These are phyloP conservation scores for Candida arabinofermentans DNA, from an alignment of 805 yeast genomes.

Conservation along the genomic window DNA sequence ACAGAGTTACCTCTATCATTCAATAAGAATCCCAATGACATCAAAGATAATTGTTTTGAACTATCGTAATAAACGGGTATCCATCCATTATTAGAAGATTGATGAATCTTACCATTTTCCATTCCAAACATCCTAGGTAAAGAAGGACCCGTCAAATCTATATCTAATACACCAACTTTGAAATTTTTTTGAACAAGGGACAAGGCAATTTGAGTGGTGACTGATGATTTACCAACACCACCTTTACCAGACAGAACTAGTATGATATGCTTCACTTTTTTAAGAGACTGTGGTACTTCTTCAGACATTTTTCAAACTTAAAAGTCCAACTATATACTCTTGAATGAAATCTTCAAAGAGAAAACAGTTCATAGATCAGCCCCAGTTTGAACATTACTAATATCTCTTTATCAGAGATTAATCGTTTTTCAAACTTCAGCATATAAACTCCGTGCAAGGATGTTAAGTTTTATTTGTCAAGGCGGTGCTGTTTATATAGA, in stretches of 20 bases:
- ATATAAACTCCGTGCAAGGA: too few species aligned
- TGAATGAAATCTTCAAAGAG: too few species aligned
- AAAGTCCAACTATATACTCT: too few species aligned
- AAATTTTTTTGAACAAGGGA: conserved; percentile 64
- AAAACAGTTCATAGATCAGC: too few species aligned
- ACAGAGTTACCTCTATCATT: conserved; percentile 84
- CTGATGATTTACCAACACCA: conserved; percentile 96
- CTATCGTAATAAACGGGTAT: conserved; percentile 67
- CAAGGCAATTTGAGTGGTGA: conserved; percentile 92
- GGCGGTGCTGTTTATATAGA: too few species aligned
- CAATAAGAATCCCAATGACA: conserved; percentile 85
- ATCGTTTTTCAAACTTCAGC: too few species aligned
- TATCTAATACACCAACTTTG: conserved; percentile 91
- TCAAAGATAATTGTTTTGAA: conserved; percentile 52
- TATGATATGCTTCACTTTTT: conserved; percentile 67
- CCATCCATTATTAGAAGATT: conserved; percentile 89
- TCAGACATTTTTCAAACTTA: conserved; percentile 3
- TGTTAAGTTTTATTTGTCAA: too few species aligned
- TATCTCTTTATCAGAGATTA: too few species aligned
- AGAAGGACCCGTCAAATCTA: conserved; percentile 95
- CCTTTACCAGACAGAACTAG: conserved; percentile 92
- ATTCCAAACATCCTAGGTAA: conserved; percentile 94
- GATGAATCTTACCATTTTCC: conserved; percentile 75
- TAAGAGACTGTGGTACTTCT: conserved; percentile 27
- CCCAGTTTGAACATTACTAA: too few species aligned